Percentiles rank a stretch among this genome's conserved stretches.
Evolutionary conservation across 2,329 filamentous ascomycete genomes (phyloP).

Genomic region (Diaporthe longicolla): DNA sequence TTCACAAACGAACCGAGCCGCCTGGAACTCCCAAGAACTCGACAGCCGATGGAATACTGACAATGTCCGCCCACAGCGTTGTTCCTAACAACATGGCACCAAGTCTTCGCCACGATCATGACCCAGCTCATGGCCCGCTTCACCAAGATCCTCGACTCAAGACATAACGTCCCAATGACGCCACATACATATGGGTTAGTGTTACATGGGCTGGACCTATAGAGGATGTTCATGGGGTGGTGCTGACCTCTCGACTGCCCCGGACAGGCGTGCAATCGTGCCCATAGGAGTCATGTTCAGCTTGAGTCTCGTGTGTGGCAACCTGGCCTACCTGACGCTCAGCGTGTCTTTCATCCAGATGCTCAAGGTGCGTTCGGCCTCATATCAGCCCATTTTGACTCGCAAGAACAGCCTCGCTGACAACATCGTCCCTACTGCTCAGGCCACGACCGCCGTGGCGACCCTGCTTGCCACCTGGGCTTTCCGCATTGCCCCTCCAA

Average conservation of each 20-base stretch:
- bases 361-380: constrained; percentile 77
- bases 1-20: neutral
- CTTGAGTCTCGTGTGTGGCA: constrained; percentile 90
- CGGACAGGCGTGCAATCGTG: constrained; percentile 86
- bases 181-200: constrained; percentile 51
- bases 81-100: constrained; percentile 92
- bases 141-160: constrained; percentile 87
- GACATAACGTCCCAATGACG: constrained; percentile 95
- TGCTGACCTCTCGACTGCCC: constrained; percentile 66
- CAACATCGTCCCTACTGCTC: neutral
- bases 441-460: constrained; percentile 92
- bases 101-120: constrained; percentile 89
- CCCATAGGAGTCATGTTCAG: constrained; percentile 94
- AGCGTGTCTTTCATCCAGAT: constrained; percentile 96
- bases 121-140: constrained; percentile 90
- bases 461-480: constrained; percentile 88
- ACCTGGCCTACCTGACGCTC: constrained; percentile 90
- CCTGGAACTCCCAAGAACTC: neutral
- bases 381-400: neutral
- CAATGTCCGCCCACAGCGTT: constrained; percentile 66
- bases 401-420: neutral
- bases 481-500: constrained; percentile 83
- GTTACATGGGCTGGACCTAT: too few species aligned
- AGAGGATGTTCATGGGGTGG: neutral
- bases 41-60: constrained; percentile 8